Base-by-base conservation (phyloP, 2,329 filamentous ascomycete species). In the Ustilaginoidea virens region DNA sequence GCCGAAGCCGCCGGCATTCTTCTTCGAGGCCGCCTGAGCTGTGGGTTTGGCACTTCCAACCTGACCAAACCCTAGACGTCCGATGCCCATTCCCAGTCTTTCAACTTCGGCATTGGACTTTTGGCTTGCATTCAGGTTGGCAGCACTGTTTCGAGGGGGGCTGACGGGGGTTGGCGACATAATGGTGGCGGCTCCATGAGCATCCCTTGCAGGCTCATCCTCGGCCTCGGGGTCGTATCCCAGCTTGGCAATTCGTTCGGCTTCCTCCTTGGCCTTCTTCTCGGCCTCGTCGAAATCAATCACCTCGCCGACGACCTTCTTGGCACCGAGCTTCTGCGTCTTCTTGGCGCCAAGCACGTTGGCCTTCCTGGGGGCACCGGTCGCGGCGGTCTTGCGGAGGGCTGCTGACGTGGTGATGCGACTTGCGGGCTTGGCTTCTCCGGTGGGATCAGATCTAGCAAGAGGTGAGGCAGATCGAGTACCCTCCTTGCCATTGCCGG, bases 251-350 rank as follows among this genome's bases (percentile, higher is more conserved):
- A 94, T 90, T 41, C 90, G 77, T 54, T 96, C 90, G 3, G 86
- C 90, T 55, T 98, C 90, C 55, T 96, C 90, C 53, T 87, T 92
- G 24, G 90, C 90, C 58, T 92, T 93, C 55, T 81, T 83, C 63
- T 98, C 90, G 3, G 86, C 90, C 52, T 87, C 90, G 39, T 98
- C 90, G 46, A 98, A 98, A 58, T 98, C 87, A 37, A 98, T 86
- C 9, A 74, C 59, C 39, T 86, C 80, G 25, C 63, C 68, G 4
- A 66, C 71, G 19, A 92, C 71, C 63, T 96, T 96, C 71, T 96
- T 96, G 17, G 76, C 87, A 20, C 87, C 90, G 8, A 96, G 66
- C 60, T 92, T 92, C 25, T 69, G 78, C 10, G 64, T 66, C 62
- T 86, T 90, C 63, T 87, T 90, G 18, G 78, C 79, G 34, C 80